Evolutionary conservation across 257 asterid genomes (phyloP), one percentile per base, ranked within the genome.

Genomic region (Scutellaria galericulata): DNA sequence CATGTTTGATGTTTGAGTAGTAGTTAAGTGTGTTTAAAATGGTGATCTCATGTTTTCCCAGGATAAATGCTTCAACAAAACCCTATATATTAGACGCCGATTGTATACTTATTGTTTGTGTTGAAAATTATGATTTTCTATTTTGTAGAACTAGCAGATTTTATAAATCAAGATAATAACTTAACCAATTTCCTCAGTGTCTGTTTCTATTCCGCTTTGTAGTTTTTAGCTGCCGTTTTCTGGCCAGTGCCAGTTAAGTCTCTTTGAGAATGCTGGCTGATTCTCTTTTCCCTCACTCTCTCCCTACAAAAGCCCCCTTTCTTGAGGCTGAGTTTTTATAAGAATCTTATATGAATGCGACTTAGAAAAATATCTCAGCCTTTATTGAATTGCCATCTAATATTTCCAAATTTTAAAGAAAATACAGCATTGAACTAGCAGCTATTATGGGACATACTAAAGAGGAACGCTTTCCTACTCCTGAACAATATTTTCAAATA

Each of bases 61-160:
- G 48, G 73, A 47, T 55, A 55, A 48, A 24, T 74, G 14, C 61
- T 64, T 45, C 67, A 57, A 51, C 7, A 22, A 51, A 66, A 24
- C 24, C 51, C 27, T 56, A 27, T 14, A 46, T 12, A 24, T 24
- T 24, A 24, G 66, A 67, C 45, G 66, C 76, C 22, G 40, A 64
- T 7, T 42, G 5, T 66, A 22, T 46, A 24, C 51, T 45, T 37
- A 56, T 48, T 57, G 14, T 46, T 66, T 45, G 37, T 41, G 31
- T 42, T 13, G 60, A 66, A 70, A 66, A 8, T 50, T 24, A 18
- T 58, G 61, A 2, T 45, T 66, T 78, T 44, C 11, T 1, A 31
- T 46, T 61, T 48, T 6, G 7, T 31, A 47, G 42, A 8, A 59
- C 41, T 45, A 55, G 62, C 52, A 52, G 41, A 70, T 13, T 51